A percentile compares a stretch with the other conserved stretches of the same genome.
phyloP scores from a whole-genome alignment of 2,329 filamentous ascomycete species.

The Fusarium miscanthi region DNA sequence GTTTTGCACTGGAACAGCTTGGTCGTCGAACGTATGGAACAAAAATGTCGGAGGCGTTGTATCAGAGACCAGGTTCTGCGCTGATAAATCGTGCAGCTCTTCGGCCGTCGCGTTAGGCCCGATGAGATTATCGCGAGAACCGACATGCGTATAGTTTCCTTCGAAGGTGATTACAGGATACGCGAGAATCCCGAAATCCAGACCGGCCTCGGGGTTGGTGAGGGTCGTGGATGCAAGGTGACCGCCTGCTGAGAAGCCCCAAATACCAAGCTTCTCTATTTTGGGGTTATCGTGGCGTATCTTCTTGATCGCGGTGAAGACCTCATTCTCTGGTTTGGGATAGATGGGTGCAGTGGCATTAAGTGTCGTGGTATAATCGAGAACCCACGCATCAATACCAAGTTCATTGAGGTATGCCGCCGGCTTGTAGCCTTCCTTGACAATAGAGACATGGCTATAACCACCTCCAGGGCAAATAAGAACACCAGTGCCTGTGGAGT shows the following conservation, averaged over 20 bases:
- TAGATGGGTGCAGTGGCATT: constrained; percentile 19
- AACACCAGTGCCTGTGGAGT: constrained; percentile 9
- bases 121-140: constrained; percentile 16
- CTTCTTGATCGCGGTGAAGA: constrained; percentile 1
- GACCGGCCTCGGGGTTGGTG: constrained; percentile 5
- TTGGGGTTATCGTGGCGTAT: constrained; percentile 3
- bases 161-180: constrained; percentile 24
- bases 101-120: not conserved
- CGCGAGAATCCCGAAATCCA: constrained; percentile 20
- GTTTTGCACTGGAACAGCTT: constrained; percentile 16
- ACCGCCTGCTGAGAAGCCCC: constrained; percentile 28
- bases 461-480: constrained; percentile 14
- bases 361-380: constrained; percentile 12
- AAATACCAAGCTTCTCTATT: constrained; percentile 17
- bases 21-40: constrained; percentile 23
- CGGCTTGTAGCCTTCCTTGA: constrained; percentile 16
- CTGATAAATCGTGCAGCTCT: constrained; percentile 4
- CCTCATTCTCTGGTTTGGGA: constrained; percentile 14
- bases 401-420: constrained; percentile 16
- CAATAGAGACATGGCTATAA: constrained; percentile 12
- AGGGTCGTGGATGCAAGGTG: constrained; percentile 25
- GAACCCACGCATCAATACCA: constrained; percentile 20
- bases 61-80: constrained; percentile 14
- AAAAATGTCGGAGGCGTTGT: constrained; percentile 22
- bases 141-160: constrained; percentile 6